Base-by-base conservation (phyloP, 331 rosid genomes). In the Malus hybrid region DNA sequence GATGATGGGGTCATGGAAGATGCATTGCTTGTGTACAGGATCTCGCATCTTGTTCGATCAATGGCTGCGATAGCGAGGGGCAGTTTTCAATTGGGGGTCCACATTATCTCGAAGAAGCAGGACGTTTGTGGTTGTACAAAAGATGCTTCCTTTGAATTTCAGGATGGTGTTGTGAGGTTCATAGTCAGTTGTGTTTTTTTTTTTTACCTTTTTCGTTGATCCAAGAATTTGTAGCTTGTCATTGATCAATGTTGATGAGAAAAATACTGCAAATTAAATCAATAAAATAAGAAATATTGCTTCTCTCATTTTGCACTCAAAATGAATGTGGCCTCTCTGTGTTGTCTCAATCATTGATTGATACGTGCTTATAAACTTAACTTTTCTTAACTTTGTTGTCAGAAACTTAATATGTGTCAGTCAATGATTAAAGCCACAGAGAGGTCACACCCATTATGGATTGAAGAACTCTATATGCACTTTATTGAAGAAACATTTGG, bases 51-150 rank as follows among this genome's bases (percentile, higher is more conserved):
- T 1, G 56, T 73, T 24, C 46, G 68, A 73, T 42, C 68, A 18
- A 6, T 28, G 70, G 62, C 62, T 42, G 19, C 71, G 19, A 6
- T 5, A 11, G 29, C 22, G 26, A 63, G 34, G n/a, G 33, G 71
- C 26, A 56, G 11, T 19, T 20, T 14, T 5, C 16, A 19, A 15
- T 20, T 32, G 8, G 7, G 60, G 82, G 82, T 56, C 82, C 74
- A 79, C 82, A 53, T 72, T 66, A 79, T 79, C 79, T 68, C 68
- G 73, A 63, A 44, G 75, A 73, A 66, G 74, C 19, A 44, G 61
- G 78, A 79, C 72, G 70, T 67, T 32, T 79, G 79, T 60, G 79
- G 79, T 75, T 73, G 52, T 28, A 24, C 16, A 39, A 63, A 28
- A 61, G 22, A 62, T 26, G 29, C 77, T 44, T 34, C 44, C 19